These are phyloP conservation scores for Pseudocercospora fijiensis DNA, from an alignment of 2,329 filamentous ascomycete genomes.

Conservation along the genomic window DNA sequence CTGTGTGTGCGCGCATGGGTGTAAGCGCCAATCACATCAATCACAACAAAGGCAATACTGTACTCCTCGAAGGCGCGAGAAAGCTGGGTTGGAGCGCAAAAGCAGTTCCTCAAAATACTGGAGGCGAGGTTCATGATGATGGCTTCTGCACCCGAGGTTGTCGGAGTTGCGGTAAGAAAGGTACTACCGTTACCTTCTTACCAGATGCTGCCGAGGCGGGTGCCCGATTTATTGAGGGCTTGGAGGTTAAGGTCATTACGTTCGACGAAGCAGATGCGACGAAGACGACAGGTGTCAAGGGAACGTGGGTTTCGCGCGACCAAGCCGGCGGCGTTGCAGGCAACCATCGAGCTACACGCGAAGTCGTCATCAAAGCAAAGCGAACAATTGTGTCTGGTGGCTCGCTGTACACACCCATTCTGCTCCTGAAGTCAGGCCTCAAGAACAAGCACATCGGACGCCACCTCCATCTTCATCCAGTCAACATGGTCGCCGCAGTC, in stretches of 20 bases:
- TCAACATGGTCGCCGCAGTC: slow-evolving; percentile 55
- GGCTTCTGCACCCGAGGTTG: slow-evolving; percentile 62
- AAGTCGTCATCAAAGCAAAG: slow-evolving; percentile 72
- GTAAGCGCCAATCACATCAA: slow-evolving; percentile 64
- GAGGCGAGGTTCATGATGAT: slow-evolving; percentile 70
- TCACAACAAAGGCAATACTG: slow-evolving; percentile 70
- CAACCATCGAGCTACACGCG: slow-evolving; percentile 53
- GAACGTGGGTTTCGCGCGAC: slow-evolving; percentile 73
- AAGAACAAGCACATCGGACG: slow-evolving; percentile 78
- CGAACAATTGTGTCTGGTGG: slow-evolving; percentile 78
- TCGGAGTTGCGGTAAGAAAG: slow-evolving; percentile 69
- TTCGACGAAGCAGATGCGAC: slow-evolving; percentile 59
- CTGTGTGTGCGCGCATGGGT: slow-evolving; percentile 76
- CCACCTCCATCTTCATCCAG: slow-evolving; percentile 80
- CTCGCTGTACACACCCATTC: slow-evolving; percentile 70
- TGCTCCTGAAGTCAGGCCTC: slow-evolving; percentile 75
- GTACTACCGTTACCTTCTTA: slow-evolving; percentile 73
- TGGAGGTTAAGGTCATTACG: slow-evolving; percentile 66
- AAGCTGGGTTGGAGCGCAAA: slow-evolving; percentile 71
- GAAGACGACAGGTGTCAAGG: slow-evolving; percentile 68
- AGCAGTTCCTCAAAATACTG: slow-evolving; percentile 76
- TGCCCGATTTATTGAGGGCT: slow-evolving; percentile 80
- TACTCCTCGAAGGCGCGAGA: slow-evolving; percentile 71
- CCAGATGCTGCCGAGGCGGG: slow-evolving; percentile 76
- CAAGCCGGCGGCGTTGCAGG: slow-evolving; percentile 58